Base-by-base conservation (phyloP, 306 rosid species). In the Sicyos baderoa region DNA sequence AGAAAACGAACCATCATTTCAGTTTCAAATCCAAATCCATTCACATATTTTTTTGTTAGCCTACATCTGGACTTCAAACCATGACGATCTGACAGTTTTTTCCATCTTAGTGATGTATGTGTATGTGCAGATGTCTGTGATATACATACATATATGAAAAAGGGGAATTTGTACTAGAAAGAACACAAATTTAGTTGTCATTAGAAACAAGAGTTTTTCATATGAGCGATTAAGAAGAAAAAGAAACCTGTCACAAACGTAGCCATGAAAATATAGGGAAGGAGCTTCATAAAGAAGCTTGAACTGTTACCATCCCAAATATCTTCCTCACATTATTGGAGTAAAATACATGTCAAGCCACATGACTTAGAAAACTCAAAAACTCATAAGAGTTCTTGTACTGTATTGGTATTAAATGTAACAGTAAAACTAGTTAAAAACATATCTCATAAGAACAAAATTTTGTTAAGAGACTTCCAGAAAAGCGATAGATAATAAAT, bases 281-380 rank as follows among this genome's bases (percentile, higher is more conserved):
- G 48, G 67, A 60, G 67, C 23, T 60, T 32, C 15, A 60, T 60
- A 35, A 60, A 60, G 47, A 59, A 58, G 10, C 64, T 16, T 58
- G 42, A 58, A 14, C 44, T 14, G 44, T 58, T 56, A 15, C 44
- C 42, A 32, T 59, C 45, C 66, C 47, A 59, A 29, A 16, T 59
- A 29, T 29, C 45, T 59, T 59, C 45, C 65, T 29, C 45, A 2
- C 42, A 3, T 10, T 54, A 21, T 54, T 40, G 60, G 32, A 54
- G 14, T 18, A 22, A 1, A 21, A 21, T 54, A 54, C 22, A 58
- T 15, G 64, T 58, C 42, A 29, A 58, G 64, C 64, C 64, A 27
- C 64, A 2, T 14, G 32, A 23, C 37, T 58, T 27, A 14, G 64
- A 57, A 25, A 5, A 57, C 42, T 35, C 5, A 16, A 27, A 58